These are phyloP conservation scores for Penicillium occitanis DNA, from an alignment of 2,329 filamentous ascomycete species.

Conservation along the genomic window DNA sequence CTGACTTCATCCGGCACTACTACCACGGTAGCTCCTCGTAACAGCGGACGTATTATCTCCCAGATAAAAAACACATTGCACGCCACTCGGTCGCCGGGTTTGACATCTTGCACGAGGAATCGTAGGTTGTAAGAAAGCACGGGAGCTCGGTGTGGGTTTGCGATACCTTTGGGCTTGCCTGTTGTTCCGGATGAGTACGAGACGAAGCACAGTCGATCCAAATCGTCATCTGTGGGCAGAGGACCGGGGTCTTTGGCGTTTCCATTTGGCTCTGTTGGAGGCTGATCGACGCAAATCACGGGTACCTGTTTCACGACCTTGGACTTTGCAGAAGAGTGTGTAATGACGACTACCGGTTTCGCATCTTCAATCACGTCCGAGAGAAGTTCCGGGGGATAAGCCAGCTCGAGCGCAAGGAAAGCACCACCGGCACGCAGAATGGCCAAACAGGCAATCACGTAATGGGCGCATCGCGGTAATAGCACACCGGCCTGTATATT, in stretches of 20 bases:
- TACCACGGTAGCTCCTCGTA: constrained; percentile 74
- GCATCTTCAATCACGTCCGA: constrained; percentile 77
- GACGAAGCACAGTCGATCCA: constrained; percentile 76
- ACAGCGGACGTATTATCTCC: constrained; percentile 75
- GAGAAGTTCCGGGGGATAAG: constrained; percentile 71
- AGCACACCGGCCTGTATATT: constrained; percentile 74
- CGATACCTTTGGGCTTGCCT: constrained; percentile 77
- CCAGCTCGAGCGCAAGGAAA: constrained; percentile 76
- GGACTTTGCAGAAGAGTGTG: constrained; percentile 61
- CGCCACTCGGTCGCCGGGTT: constrained; percentile 73
- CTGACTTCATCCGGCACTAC: constrained; percentile 73
- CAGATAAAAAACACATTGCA: constrained; percentile 87
- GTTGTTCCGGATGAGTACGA: constrained; percentile 78
- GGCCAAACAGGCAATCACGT: constrained; percentile 75
- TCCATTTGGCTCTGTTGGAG: constrained; percentile 32
- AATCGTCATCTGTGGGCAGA: constrained; percentile 63
- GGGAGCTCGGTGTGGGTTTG: constrained; percentile 72
- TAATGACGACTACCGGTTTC: constrained; percentile 68
- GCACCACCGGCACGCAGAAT: constrained; percentile 76
- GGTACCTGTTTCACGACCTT: constrained; percentile 64
- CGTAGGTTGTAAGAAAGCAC: constrained; percentile 72
- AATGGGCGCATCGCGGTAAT: constrained; percentile 72
- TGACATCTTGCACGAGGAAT: constrained; percentile 67
- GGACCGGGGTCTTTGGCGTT: constrained; percentile 49
- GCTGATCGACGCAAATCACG: constrained; percentile 62